A percentile compares a stretch with the other conserved stretches of the same genome.
These are phyloP conservation scores for Diaporthe sp. DNA, from an alignment of 2,329 filamentous ascomycete species.

Conservation along the genomic window DNA sequence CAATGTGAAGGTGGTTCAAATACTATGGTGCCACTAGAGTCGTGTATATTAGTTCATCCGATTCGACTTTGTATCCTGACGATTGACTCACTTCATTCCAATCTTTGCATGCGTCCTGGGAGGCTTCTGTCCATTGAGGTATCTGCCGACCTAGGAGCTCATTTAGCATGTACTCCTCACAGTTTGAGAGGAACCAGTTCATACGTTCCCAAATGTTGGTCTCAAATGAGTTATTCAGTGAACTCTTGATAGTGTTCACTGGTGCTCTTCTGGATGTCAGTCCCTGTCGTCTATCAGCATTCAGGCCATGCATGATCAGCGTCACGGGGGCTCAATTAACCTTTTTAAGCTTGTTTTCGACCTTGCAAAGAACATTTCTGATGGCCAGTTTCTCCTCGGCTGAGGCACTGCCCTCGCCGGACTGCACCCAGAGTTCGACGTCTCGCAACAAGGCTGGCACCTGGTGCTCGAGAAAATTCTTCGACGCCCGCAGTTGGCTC, in stretches of 20 bases:
- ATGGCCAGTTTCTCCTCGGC: not conserved
- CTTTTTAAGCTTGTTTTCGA: not conserved
- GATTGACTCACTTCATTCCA: not conserved
- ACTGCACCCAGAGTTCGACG: slow-evolving; percentile 3
- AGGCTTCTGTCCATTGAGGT: not conserved
- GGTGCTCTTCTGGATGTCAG: not conserved
- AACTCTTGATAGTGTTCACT: no score
- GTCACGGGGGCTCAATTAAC: not conserved
- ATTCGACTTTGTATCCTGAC: not conserved
- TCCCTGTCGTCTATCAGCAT: not conserved
- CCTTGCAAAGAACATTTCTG: not conserved
- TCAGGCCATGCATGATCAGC: not conserved
- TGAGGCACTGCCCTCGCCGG: not conserved
- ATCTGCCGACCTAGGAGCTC: not conserved
- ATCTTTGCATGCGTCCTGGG: not conserved
- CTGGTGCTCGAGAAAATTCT: not conserved
- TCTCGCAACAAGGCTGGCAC: not conserved
- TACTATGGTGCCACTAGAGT: not conserved
- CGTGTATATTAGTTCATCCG: not conserved
- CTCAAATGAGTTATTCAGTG: not conserved
- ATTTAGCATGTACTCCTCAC: not conserved
- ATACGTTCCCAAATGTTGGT: not conserved
- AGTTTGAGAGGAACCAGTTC: no score
- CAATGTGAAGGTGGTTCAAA: not conserved
- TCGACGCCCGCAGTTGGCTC: not conserved